These are phyloP conservation scores for Ajuga reptans DNA, from an alignment of 305 asterid species.

Conservation along the genomic window DNA sequence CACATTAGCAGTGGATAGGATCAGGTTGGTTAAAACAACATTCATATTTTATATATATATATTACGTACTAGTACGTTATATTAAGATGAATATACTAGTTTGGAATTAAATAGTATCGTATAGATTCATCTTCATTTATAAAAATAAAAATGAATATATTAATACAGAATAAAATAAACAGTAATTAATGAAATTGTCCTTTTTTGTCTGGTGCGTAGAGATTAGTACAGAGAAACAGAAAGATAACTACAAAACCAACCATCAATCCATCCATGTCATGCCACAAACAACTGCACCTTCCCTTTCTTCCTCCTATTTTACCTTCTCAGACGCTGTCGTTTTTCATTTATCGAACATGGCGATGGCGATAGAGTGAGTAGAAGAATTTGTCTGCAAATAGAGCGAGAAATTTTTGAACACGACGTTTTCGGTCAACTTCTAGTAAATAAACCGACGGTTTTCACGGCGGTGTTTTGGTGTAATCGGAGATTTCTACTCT, in stretches of 20 bases:
- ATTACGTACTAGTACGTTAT: no score
- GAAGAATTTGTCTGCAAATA: background rate
- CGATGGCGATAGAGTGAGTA: slow-evolving; percentile 3
- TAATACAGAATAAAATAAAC: slow-evolving; percentile 6
- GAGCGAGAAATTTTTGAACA: background rate
- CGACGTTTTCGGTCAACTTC: slow-evolving; percentile 19
- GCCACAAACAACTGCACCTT: slow-evolving; percentile 3
- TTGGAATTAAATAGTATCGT: background rate
- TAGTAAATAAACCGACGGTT: slow-evolving; percentile 23
- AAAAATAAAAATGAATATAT: background rate
- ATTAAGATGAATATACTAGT: background rate
- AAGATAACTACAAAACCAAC: slow-evolving; percentile 30
- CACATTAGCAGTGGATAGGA: no score
- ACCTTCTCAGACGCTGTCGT: slow-evolving; percentile 27
- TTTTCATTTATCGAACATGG: slow-evolving; percentile 15
- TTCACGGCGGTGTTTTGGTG: slow-evolving; percentile 22
- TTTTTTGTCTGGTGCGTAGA: slow-evolving; percentile 26
- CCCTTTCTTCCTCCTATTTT: slow-evolving; percentile 15
- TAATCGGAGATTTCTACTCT: slow-evolving; percentile 19
- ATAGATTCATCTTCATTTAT: background rate
- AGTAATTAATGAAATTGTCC: slow-evolving; percentile 31
- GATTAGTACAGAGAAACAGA: slow-evolving; percentile 18
- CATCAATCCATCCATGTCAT: slow-evolving; percentile 33
- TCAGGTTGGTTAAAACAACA: no score
- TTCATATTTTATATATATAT: no score